Conservation (phyloP, 1,139 yeast species). For the Saccharomyces hybrid region DNA sequence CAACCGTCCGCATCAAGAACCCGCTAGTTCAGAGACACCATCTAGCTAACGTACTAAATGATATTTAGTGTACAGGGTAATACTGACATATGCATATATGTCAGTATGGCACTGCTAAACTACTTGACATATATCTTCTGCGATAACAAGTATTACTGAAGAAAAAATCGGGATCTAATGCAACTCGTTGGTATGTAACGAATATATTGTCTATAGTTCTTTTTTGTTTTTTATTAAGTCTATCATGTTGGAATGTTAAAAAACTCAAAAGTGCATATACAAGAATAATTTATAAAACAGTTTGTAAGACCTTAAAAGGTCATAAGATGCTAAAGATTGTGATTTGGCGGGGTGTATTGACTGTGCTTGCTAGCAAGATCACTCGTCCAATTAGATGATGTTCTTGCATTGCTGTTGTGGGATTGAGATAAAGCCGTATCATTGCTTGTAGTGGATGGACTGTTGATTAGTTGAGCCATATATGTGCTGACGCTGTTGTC, state of each 20-base stretch:
- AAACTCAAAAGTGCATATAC: neutral
- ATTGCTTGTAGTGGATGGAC: slow-evolving; percentile 5
- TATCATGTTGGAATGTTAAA: neutral
- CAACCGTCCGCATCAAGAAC: neutral
- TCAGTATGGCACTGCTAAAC: too few species aligned
- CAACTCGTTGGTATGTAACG: neutral
- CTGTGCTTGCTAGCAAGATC: neutral
- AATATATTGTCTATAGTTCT: neutral
- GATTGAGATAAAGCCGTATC: neutral
- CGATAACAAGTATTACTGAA: neutral
- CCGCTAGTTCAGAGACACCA: neutral
- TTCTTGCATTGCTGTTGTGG: neutral
- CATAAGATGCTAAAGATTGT: neutral
- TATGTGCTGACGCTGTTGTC: slow-evolving; percentile 15
- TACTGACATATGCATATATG: neutral
- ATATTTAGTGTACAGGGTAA: neutral
- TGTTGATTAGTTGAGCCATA: slow-evolving; percentile 18
- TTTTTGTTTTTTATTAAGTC: neutral
- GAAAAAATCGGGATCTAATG: neutral
- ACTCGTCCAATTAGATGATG: neutral
- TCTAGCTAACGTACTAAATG: neutral
- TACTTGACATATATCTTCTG: neutral
- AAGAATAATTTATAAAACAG: neutral
- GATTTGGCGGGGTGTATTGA: neutral
- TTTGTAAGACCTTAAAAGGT: neutral